These are phyloP conservation scores for Rehmannia glutinosa DNA, from an alignment of 257 asterid species.

Conservation along the genomic window DNA sequence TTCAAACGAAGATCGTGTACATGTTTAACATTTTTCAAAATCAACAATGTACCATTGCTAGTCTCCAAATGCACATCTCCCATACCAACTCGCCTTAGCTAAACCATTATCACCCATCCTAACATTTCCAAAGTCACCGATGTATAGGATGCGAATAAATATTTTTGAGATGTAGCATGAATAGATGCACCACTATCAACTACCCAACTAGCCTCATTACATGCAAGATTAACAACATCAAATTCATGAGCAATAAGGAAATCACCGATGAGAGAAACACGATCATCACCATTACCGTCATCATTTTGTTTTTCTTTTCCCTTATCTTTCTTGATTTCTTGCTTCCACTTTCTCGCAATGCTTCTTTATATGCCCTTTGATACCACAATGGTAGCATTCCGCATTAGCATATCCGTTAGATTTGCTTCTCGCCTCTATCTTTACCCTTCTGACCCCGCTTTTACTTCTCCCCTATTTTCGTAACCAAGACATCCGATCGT, in stretches of 20 bases:
- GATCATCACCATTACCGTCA: neutral
- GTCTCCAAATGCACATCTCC: neutral
- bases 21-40: neutral
- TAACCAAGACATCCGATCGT: too few species aligned
- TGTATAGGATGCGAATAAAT: neutral
- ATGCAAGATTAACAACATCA: neutral
- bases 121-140: neutral
- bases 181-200: conserved; percentile 5
- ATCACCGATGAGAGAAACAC: neutral
- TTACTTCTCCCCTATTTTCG: neutral
- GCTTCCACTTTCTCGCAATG: neutral
- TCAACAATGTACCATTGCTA: neutral
- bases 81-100: neutral
- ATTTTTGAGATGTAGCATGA: neutral
- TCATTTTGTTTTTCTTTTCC: neutral
- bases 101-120: neutral
- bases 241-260: neutral
- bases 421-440: neutral
- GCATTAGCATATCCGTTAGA: neutral
- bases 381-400: neutral
- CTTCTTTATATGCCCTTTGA: neutral
- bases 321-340: neutral
- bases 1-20: neutral
- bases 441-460: neutral
- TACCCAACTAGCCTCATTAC: neutral